phyloP scores from a whole-genome alignment of 169 alveolate genomes.

The Plasmodium adleri region DNA sequence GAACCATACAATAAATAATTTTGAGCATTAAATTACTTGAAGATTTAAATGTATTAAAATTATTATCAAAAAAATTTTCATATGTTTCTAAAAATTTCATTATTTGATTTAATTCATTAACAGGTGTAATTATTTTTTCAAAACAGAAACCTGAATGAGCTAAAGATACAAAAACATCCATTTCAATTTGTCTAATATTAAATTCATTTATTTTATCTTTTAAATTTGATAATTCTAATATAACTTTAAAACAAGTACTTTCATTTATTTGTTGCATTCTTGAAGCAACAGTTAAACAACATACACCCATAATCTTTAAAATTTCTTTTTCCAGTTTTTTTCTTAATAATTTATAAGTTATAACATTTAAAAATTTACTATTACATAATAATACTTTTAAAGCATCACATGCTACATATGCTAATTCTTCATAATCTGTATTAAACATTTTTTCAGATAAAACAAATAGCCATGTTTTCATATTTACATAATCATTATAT shows the following conservation, averaged over 20 bases:
- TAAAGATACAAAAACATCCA: constrained; percentile 67
- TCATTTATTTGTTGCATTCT: constrained; percentile 76
- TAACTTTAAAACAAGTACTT: constrained; percentile 66
- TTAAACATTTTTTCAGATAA: constrained; percentile 65
- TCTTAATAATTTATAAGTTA: constrained; percentile 58
- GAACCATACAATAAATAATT: constrained; percentile 76
- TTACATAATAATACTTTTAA: constrained; percentile 69
- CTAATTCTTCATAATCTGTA: constrained; percentile 55
- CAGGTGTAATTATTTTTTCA: constrained; percentile 71
- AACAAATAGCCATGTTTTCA: constrained; percentile 72
- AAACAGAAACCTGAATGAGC: constrained; percentile 76
- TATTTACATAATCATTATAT: constrained; percentile 74
- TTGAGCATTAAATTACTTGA: constrained; percentile 63
- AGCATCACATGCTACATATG: constrained; percentile 74
- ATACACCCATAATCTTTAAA: constrained; percentile 68
- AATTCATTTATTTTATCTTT: constrained; percentile 55
- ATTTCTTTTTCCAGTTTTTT: constrained; percentile 58
- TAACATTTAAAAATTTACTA: constrained; percentile 47
- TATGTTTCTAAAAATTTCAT: constrained; percentile 43
- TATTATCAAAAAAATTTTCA: constrained; percentile 37
- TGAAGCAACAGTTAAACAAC: constrained; percentile 77
- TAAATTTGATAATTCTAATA: constrained; percentile 38
- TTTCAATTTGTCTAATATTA: constrained; percentile 70
- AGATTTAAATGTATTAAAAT: constrained; percentile 41
- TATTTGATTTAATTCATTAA: constrained; percentile 61